Conservation (phyloP, 495 filamentous ascomycete species). For the Bathelium albidoporum region DNA sequence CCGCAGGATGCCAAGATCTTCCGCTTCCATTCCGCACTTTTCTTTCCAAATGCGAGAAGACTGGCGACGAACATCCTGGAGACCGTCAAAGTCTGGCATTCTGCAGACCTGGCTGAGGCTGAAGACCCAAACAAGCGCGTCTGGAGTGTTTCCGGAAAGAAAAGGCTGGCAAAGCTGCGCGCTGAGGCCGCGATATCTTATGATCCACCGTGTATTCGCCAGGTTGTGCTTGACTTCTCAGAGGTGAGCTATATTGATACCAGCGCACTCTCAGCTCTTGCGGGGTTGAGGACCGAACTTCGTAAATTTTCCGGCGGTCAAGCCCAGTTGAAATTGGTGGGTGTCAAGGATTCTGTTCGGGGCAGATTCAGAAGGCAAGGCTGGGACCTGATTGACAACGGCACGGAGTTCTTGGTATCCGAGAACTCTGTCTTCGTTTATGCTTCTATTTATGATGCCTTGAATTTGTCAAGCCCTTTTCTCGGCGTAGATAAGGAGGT, state of each 20-base stretch:
- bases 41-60: slow-evolving; percentile 42
- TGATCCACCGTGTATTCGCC: slow-evolving; percentile 11
- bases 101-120: slow-evolving; percentile 23
- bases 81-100: slow-evolving; percentile 31
- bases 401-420: neutral
- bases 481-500: neutral
- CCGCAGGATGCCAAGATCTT: slow-evolving; percentile 35
- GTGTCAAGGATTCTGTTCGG: slow-evolving; percentile 7
- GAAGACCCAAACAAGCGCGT: slow-evolving; percentile 31
- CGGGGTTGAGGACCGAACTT: slow-evolving; percentile 10
- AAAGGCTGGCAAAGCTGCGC: slow-evolving; percentile 27
- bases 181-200: slow-evolving; percentile 9
- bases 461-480: neutral
- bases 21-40: slow-evolving; percentile 34
- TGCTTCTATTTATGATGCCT: neutral
- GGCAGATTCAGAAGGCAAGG: neutral
- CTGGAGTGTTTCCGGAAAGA: slow-evolving; percentile 38
- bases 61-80: slow-evolving; percentile 34
- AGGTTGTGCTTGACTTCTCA: slow-evolving; percentile 16
- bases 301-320: slow-evolving; percentile 9
- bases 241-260: slow-evolving; percentile 15
- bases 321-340: slow-evolving; percentile 12
- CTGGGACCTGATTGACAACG: neutral
- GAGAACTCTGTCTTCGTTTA: neutral
- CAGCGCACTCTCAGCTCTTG: slow-evolving; percentile 7